phyloP scores from a whole-genome alignment of 139 green algal species.

The Auxenochlorella pyrenoidosa region DNA sequence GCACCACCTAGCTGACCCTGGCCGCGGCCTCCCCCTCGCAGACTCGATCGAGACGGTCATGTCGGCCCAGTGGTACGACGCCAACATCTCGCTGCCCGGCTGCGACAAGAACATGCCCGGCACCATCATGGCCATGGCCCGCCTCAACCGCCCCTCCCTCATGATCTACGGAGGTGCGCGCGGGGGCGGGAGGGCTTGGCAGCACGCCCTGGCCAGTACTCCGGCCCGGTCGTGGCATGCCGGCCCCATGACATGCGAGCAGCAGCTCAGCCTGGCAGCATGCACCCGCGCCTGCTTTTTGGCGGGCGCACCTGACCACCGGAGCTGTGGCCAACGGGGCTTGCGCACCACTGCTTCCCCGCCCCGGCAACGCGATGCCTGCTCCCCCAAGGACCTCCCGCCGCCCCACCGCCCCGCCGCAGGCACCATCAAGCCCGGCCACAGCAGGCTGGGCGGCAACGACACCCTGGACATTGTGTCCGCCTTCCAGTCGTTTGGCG shows the following conservation, averaged over 20 bases:
- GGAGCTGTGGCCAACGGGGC: no score
- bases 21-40: background rate
- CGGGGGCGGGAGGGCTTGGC: background rate
- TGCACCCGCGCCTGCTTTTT: no score
- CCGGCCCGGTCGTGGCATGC: no score
- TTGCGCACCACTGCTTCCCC: no score
- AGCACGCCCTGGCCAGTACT: background rate
- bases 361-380: no score
- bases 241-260: no score
- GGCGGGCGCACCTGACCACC: no score
- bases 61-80: constrained; percentile 96
- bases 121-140: constrained; percentile 95
- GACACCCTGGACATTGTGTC: constrained; percentile 93
- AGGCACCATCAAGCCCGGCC: constrained; percentile 95
- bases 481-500: constrained; percentile 96
- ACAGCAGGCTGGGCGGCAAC: constrained; percentile 48
- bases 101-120: constrained; percentile 99
- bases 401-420: background rate
- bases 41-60: constrained; percentile 98
- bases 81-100: constrained; percentile 89
- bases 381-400: no score
- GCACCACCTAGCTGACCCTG: no score
- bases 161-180: constrained; percentile 94
- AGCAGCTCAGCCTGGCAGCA: no score
- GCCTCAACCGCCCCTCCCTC: constrained; percentile 93